Percentiles rank a stretch among this genome's conserved stretches.
Evolutionary conservation across 441 rosid genomes (phyloP).

Genomic region (Erysimum cheiri): DNA sequence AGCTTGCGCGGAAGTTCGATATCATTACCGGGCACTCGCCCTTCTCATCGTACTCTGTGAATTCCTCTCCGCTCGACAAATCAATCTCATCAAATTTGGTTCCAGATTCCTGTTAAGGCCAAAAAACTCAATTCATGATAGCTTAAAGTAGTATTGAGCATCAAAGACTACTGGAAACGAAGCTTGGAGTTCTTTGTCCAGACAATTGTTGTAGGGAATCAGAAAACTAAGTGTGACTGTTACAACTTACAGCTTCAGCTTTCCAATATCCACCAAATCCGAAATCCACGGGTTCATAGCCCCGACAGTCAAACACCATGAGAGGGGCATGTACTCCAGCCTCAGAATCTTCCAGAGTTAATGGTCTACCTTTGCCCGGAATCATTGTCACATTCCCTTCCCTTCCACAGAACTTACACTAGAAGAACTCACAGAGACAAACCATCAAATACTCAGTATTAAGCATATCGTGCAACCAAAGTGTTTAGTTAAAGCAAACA

Average conservation of each 20-base stretch:
- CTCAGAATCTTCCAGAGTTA: slow-evolving; percentile 63
- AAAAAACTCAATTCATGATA: slow-evolving; percentile 3
- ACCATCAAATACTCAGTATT: slow-evolving; percentile 17
- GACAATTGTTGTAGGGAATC: background rate
- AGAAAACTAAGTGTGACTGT: background rate
- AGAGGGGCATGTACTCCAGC: slow-evolving; percentile 67
- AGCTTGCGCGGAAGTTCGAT: slow-evolving; percentile 76
- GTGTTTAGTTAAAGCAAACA: background rate
- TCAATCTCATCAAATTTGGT: slow-evolving; percentile 72
- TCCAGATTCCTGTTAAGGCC: slow-evolving; percentile 59
- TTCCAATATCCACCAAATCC: slow-evolving; percentile 74
- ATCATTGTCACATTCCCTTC: slow-evolving; percentile 85
- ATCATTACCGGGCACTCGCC: slow-evolving; percentile 94
- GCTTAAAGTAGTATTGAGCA: slow-evolving; percentile 2
- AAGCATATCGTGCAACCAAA: background rate
- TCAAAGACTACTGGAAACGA: slow-evolving; percentile 20
- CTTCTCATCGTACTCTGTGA: slow-evolving; percentile 85
- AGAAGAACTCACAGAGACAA: slow-evolving; percentile 29
- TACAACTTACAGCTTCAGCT: slow-evolving; percentile 80
- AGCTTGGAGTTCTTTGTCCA: slow-evolving; percentile 17
- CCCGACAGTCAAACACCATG: slow-evolving; percentile 89
- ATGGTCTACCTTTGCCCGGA: slow-evolving; percentile 70
- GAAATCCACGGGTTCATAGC: slow-evolving; percentile 80
- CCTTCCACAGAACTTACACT: slow-evolving; percentile 93
- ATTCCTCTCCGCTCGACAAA: slow-evolving; percentile 74